Percentiles rank a stretch among this genome's conserved stretches.
These are phyloP conservation scores for Wickerhamiella lipophila DNA, from an alignment of 805 yeast species.

Conservation along the genomic window DNA sequence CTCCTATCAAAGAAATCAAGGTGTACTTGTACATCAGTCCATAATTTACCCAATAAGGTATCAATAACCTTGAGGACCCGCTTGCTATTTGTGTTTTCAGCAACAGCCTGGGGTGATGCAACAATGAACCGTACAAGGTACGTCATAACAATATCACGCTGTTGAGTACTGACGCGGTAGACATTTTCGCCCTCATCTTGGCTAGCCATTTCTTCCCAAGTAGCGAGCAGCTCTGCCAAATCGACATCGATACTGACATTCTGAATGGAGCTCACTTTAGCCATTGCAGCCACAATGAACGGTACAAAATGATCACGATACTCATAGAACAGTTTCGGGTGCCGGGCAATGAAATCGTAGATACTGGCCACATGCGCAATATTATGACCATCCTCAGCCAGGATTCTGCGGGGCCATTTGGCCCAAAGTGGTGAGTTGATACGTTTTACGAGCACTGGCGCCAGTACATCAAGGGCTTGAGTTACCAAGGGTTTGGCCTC, in stretches of 20 bases:
- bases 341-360: constrained; percentile 77
- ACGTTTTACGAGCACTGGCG: constrained; percentile 70
- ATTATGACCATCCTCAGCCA: constrained; percentile 80
- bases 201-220: constrained; percentile 57
- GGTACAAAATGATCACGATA: constrained; percentile 84
- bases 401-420: constrained; percentile 85
- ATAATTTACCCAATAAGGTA: constrained; percentile 51
- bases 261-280: constrained; percentile 68
- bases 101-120: constrained; percentile 68
- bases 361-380: constrained; percentile 77
- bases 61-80: constrained; percentile 69
- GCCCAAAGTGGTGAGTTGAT: constrained; percentile 61
- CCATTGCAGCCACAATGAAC: constrained; percentile 83
- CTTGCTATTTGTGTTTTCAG: constrained; percentile 71
- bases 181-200: constrained; percentile 19
- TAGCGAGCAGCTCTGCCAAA: constrained; percentile 67
- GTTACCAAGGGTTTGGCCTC: constrained; percentile 75
- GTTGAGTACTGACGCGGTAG: constrained; percentile 57
- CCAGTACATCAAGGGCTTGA: constrained; percentile 76
- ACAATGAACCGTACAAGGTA: constrained; percentile 81
- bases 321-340: constrained; percentile 69
- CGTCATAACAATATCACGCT: constrained; percentile 81
- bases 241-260: constrained; percentile 63
- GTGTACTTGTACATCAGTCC: constrained; percentile 86
- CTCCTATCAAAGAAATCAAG: constrained; percentile 80